phyloP scores from a whole-genome alignment of 1,284 basidiomycete species.

The Cutaneotrichosporon dermatis region DNA sequence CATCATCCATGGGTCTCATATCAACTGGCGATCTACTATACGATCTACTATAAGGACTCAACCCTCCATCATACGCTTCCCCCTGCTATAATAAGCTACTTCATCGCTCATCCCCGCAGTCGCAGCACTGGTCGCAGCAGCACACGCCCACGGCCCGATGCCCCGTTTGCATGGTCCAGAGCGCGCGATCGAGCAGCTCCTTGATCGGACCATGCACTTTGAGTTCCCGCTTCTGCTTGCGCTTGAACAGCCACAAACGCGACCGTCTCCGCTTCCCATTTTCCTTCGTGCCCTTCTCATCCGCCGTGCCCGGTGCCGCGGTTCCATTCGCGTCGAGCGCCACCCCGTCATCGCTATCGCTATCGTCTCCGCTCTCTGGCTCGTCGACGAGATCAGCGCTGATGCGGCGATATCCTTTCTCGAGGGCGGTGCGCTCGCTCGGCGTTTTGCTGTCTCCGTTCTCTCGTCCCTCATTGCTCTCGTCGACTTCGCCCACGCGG shows the following conservation, averaged over 20 bases:
- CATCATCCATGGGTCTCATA: too few relatives aligned
- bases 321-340: neutral
- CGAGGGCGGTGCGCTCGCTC: neutral
- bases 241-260: constrained; percentile 1
- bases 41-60: too few relatives aligned
- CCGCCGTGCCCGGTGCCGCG: neutral
- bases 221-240: neutral
- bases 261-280: neutral
- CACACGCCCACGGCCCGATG: neutral
- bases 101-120: neutral
- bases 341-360: neutral
- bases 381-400: neutral
- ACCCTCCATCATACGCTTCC: neutral
- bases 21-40: too few relatives aligned
- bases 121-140: neutral
- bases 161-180: neutral
- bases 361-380: neutral
- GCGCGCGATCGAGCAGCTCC: constrained; percentile 1
- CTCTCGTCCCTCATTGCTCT: too few relatives aligned
- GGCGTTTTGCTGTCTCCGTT: neutral
- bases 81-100: neutral
- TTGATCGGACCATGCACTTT: neutral
- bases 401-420: neutral
- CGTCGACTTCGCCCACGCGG: too few relatives aligned
- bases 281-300: neutral